phyloP scores from a whole-genome alignment of 176 grass and related monocot genomes.

The Luzula sylvatica region DNA sequence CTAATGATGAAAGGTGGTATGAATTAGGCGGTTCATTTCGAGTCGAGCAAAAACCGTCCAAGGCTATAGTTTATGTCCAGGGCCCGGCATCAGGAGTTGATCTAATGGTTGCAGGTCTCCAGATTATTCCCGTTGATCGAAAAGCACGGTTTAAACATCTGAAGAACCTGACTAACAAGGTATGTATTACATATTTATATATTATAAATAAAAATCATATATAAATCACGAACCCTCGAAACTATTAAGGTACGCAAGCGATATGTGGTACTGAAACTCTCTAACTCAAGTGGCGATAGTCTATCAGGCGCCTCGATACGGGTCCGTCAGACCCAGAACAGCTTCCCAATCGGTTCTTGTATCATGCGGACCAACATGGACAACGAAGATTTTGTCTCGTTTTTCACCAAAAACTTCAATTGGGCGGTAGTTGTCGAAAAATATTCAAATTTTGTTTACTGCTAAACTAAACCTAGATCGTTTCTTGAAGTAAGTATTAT shows the following conservation, averaged over 20 bases:
- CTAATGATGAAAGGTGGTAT: conserved; percentile 63
- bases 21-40: conserved; percentile 73
- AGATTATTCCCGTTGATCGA: conserved; percentile 62
- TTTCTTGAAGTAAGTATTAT: no score
- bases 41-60: conserved; percentile 38
- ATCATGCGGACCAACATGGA: conserved; percentile 80
- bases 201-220: neutral
- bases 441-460: no score
- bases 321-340: conserved; percentile 56
- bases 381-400: conserved; percentile 82
- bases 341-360: conserved; percentile 77
- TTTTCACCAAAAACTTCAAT: conserved; percentile 78
- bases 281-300: conserved; percentile 12
- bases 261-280: conserved; percentile 57
- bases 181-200: neutral
- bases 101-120: conserved; percentile 74
- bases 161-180: conserved; percentile 46
- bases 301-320: conserved; percentile 21
- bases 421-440: conserved; percentile 36
- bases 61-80: conserved; percentile 61
- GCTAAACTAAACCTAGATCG: no score
- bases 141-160: conserved; percentile 46
- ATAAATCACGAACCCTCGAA: neutral
- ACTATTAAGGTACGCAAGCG: conserved; percentile 44
- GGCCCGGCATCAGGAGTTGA: conserved; percentile 55